Percentiles rank a stretch among this genome's conserved stretches.
Conservation (phyloP, 805 yeast genomes). For the Lipomyces lipofer region DNA sequence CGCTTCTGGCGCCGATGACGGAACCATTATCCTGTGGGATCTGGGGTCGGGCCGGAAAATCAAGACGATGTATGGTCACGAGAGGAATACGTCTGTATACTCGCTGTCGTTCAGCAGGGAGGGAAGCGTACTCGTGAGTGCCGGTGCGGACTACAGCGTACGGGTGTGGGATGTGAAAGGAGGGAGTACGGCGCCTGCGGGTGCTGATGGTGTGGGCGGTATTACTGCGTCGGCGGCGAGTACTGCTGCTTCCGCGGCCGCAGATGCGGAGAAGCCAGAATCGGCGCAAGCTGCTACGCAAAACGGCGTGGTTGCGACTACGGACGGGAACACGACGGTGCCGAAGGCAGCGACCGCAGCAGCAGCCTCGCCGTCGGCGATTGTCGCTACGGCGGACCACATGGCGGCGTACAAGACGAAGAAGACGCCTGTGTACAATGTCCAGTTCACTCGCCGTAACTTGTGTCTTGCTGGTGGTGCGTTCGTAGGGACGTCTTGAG, state of each 20-base stretch:
- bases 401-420: constrained; percentile 92
- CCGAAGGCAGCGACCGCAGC: constrained; percentile 26
- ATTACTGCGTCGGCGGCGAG: neutral
- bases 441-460: constrained; percentile 87
- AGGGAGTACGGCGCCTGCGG: constrained; percentile 46
- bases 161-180: constrained; percentile 94
- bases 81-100: constrained; percentile 71
- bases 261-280: constrained; percentile 15
- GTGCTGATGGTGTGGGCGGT: constrained; percentile 10
- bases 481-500: constrained; percentile 47
- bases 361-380: constrained; percentile 42
- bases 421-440: constrained; percentile 89
- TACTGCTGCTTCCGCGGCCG: constrained; percentile 12
- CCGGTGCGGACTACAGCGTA: constrained; percentile 89
- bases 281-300: neutral
- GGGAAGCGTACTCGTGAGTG: constrained; percentile 85
- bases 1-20: constrained; percentile 85
- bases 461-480: constrained; percentile 93
- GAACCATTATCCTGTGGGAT: constrained; percentile 88
- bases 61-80: constrained; percentile 94
- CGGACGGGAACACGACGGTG: constrained; percentile 9
- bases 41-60: constrained; percentile 85
- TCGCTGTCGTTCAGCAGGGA: constrained; percentile 82
- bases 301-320: neutral
- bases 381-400: constrained; percentile 83